Percentiles rank a stretch among this genome's conserved stretches.
phyloP scores from a whole-genome alignment of 495 filamentous ascomycete genomes.

The Podospora didyma region DNA sequence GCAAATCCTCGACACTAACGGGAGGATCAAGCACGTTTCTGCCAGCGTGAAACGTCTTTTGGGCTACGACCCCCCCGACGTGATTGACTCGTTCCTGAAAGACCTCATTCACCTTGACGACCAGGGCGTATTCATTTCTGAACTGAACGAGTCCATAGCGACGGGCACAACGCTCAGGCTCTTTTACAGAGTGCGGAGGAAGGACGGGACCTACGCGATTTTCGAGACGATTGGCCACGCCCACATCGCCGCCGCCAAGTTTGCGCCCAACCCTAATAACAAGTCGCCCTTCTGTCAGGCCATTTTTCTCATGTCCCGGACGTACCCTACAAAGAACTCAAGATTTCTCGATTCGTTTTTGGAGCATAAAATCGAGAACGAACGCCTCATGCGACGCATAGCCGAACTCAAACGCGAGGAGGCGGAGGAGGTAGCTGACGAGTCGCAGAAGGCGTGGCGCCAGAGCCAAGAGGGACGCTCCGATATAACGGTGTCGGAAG shows the following conservation, averaged over 20 bases:
- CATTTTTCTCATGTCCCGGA: slow-evolving; percentile 90
- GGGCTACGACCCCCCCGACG: slow-evolving; percentile 64
- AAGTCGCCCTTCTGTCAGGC: slow-evolving; percentile 72
- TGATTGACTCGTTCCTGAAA: slow-evolving; percentile 68
- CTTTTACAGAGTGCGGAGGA: slow-evolving; percentile 83
- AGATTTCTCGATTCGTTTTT: slow-evolving; percentile 86
- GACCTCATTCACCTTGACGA: slow-evolving; percentile 90
- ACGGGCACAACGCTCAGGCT: slow-evolving; percentile 72
- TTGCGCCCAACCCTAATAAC: slow-evolving; percentile 58
- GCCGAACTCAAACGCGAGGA: slow-evolving; percentile 83
- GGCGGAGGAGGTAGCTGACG: slow-evolving; percentile 66
- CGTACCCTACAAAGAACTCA: slow-evolving; percentile 85
- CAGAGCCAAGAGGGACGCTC: slow-evolving; percentile 51
- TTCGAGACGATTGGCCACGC: slow-evolving; percentile 91
- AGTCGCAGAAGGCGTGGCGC: slow-evolving; percentile 47
- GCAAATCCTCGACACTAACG: slow-evolving; percentile 80
- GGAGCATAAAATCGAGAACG: slow-evolving; percentile 97
- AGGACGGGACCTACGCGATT: slow-evolving; percentile 68
- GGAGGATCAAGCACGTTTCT: slow-evolving; percentile 78
- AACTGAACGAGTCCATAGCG: slow-evolving; percentile 91
- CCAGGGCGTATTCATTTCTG: slow-evolving; percentile 74
- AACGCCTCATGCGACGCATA: slow-evolving; percentile 78
- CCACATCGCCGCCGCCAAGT: slow-evolving; percentile 71
- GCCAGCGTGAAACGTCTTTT: slow-evolving; percentile 75
- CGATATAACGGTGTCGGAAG: slow-evolving; percentile 52